phyloP scores from a whole-genome alignment of 371 early-diverging fungal species.

The Mucor lusitanicus region DNA sequence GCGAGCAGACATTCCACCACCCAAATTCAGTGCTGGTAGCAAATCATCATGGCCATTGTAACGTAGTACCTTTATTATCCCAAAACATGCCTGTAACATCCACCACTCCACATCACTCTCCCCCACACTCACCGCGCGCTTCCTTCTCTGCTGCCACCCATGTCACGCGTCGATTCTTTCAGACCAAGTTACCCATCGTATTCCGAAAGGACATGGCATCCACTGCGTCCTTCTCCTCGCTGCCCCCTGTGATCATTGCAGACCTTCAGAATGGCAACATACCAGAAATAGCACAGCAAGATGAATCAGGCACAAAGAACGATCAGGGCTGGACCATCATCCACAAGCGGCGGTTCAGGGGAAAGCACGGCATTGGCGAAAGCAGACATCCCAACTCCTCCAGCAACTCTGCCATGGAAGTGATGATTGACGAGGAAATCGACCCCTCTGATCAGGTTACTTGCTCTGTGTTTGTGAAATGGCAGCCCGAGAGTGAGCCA shows the following conservation, averaged over 20 bases:
- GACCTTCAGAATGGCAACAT: slow-evolving; percentile 46
- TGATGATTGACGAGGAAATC: slow-evolving; percentile 23
- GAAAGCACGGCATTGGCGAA: slow-evolving; percentile 34
- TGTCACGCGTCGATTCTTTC: slow-evolving; percentile 37
- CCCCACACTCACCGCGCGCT: slow-evolving; percentile 27
- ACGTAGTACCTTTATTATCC: slow-evolving; percentile 30
- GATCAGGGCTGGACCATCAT: slow-evolving; percentile 47
- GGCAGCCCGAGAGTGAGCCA: slow-evolving; percentile 2
- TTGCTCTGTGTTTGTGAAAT: slow-evolving; percentile 46
- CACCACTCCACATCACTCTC: slow-evolving; percentile 10
- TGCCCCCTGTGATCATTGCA: slow-evolving; percentile 44
- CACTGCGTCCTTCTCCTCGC: slow-evolving; percentile 31
- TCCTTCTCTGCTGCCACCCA: slow-evolving; percentile 29
- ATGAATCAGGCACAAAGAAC: slow-evolving; percentile 12
- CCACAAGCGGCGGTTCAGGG: slow-evolving; percentile 31
- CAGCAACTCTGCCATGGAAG: slow-evolving; percentile 7
- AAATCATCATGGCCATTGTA: slow-evolving; percentile 26
- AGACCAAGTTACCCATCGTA: slow-evolving; percentile 38
- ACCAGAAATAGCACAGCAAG: slow-evolving; percentile 15
- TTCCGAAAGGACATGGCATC: slow-evolving; percentile 29
- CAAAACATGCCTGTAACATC: slow-evolving; percentile 4
- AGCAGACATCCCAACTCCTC: slow-evolving; percentile 18
- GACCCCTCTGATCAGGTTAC: slow-evolving; percentile 40
- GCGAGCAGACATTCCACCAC: slow-evolving; percentile 29
- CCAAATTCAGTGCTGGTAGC: slow-evolving; percentile 42